Percentiles rank a stretch among this genome's conserved stretches.
These are phyloP conservation scores for Xylariaceae sp. DNA, from an alignment of 2,329 filamentous ascomycete genomes.

Conservation along the genomic window DNA sequence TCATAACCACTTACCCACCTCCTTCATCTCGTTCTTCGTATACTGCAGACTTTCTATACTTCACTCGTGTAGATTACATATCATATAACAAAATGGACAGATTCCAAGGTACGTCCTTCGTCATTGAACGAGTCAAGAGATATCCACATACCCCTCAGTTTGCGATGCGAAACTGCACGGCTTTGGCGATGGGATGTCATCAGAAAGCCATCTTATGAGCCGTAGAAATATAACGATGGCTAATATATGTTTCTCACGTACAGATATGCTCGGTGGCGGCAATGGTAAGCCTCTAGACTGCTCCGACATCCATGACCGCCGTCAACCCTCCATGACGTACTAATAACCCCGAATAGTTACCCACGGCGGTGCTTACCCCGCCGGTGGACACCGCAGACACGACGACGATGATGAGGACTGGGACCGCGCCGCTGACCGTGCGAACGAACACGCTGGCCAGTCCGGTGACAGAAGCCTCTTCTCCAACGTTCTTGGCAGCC, in stretches of 20 bases:
- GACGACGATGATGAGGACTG: slow-evolving; percentile 39
- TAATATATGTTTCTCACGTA: slow-evolving; percentile 3
- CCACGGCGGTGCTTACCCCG: slow-evolving; percentile 31
- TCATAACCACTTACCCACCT: neutral
- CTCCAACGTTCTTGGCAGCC: slow-evolving; percentile 41
- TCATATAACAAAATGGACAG: slow-evolving; percentile 16
- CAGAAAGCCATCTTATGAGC: neutral
- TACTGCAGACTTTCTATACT: neutral
- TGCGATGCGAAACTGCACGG: slow-evolving; percentile 3
- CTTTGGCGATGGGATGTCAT: neutral
- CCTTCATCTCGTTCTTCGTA: neutral
- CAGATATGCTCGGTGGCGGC: slow-evolving; percentile 21
- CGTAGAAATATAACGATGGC: neutral
- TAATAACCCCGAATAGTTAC: slow-evolving; percentile 22
- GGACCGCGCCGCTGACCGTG: slow-evolving; percentile 43
- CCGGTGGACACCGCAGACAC: slow-evolving; percentile 35
- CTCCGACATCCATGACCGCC: neutral
- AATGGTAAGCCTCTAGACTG: slow-evolving; percentile 23
- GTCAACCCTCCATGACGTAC: neutral
- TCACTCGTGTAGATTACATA: neutral
- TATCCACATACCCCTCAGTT: slow-evolving; percentile 10
- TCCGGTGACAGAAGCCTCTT: slow-evolving; percentile 47
- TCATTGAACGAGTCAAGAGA: neutral
- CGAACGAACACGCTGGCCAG: slow-evolving; percentile 41
- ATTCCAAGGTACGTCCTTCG: slow-evolving; percentile 15